Conservation (phyloP, 1,284 basidiomycete species). For the Binderoboletus segoi region DNA sequence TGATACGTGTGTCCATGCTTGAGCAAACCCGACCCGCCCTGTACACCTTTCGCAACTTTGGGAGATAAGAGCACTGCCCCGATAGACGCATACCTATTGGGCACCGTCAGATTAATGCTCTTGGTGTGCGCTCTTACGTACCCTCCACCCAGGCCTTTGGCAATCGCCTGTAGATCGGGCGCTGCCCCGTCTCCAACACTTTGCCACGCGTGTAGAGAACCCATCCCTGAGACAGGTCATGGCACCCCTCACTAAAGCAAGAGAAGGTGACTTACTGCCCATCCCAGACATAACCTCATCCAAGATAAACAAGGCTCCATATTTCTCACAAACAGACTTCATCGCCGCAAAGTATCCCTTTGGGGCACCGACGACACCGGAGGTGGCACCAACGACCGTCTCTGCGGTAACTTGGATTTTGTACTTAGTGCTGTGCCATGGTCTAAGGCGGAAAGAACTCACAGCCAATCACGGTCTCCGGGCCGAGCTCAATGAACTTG, state of each 20-base stretch:
- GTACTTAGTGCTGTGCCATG: conserved; percentile 10
- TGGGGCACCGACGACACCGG: conserved; percentile 73
- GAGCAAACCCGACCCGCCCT: conserved; percentile 66
- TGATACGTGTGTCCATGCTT: conserved; percentile 90
- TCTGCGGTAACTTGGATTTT: conserved; percentile 75
- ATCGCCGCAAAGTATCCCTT: conserved; percentile 83
- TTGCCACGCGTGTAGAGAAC: conserved; percentile 85
- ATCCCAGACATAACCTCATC: conserved; percentile 90
- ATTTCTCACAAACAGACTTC: conserved; percentile 85
- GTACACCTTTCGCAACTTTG: conserved; percentile 69
- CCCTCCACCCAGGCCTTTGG: conserved; percentile 88
- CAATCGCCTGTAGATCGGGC: conserved; percentile 84
- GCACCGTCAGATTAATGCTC: conserved; percentile 5
- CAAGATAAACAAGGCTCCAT: conserved; percentile 83
- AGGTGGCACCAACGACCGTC: conserved; percentile 81
- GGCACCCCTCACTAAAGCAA: not conserved
- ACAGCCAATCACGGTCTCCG: conserved; percentile 81
- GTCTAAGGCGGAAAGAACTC: conserved; percentile 30
- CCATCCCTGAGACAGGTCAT: conserved; percentile 59
- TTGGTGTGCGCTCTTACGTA: conserved; percentile 34
- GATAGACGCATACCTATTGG: conserved; percentile 74
- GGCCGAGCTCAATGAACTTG: conserved; percentile 80
- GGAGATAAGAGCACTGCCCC: conserved; percentile 79
- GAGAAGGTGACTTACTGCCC: conserved; percentile 58
- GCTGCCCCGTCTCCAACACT: conserved; percentile 72